A percentile compares a stretch with the other conserved stretches of the same genome.
Conservation (phyloP, 1,284 basidiomycete species). For the Cutaneotrichosporon daszewskae region DNA sequence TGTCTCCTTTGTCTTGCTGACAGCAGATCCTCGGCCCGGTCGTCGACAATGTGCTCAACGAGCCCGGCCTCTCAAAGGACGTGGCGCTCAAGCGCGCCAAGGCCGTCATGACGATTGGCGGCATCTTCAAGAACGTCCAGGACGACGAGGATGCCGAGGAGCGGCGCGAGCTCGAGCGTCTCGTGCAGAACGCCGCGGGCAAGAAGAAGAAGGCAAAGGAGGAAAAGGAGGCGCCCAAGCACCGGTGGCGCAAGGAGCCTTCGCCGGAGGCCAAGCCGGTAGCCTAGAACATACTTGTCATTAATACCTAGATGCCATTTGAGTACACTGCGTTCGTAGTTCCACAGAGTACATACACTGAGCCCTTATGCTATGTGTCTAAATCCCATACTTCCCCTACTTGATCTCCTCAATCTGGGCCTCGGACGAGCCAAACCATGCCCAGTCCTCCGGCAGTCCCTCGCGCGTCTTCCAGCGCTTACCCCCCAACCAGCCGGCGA, state of each 20-base stretch:
- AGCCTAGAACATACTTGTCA: too few relatives aligned
- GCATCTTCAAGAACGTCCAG: constrained; percentile 72
- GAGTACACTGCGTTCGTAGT: too few relatives aligned
- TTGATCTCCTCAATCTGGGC: neutral
- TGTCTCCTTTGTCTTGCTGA: constrained; percentile 13
- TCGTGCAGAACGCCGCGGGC: constrained; percentile 47
- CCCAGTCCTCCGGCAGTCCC: constrained; percentile 25
- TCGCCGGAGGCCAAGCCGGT: too few relatives aligned
- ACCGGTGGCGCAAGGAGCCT: too few relatives aligned
- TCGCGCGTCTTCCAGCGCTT: constrained; percentile 34
- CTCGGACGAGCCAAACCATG: constrained; percentile 6
- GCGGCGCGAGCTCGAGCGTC: constrained; percentile 78
- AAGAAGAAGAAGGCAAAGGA: constrained; percentile 48
- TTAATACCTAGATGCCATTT: too few relatives aligned
- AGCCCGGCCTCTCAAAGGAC: constrained; percentile 63
- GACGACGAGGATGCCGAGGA: constrained; percentile 89
- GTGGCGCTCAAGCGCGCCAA: constrained; percentile 74
- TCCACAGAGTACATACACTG: too few relatives aligned
- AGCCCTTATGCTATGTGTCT: too few relatives aligned
- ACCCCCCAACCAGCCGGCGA: constrained; percentile 38
- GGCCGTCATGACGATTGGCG: constrained; percentile 75
- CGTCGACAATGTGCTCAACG: constrained; percentile 73
- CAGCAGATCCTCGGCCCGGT: constrained; percentile 54
- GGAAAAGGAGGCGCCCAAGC: constrained; percentile 20
- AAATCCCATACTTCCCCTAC: too few relatives aligned